Conservation (phyloP, 805 yeast genomes). For the Ascoidea tarda region DNA sequence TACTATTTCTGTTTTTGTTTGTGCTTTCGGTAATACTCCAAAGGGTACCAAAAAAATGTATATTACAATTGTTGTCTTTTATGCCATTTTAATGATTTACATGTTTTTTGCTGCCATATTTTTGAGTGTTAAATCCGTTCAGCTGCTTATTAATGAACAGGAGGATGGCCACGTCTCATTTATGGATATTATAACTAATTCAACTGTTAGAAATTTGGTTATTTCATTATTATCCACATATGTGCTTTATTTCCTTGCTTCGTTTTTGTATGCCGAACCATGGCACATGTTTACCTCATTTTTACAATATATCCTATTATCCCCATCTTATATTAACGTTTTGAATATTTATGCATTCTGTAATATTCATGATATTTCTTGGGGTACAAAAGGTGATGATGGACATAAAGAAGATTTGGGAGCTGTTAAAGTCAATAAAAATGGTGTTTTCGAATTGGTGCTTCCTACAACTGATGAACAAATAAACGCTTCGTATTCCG, state of each 20-base stretch:
- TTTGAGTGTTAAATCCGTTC: constrained; percentile 39
- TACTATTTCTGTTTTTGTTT: constrained; percentile 41
- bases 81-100: constrained; percentile 47
- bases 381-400: constrained; percentile 66
- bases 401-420: constrained; percentile 41
- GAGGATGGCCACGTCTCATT: constrained; percentile 20
- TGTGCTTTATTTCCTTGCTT: constrained; percentile 44
- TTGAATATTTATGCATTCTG: constrained; percentile 56
- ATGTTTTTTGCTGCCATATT: constrained; percentile 43
- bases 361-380: constrained; percentile 58
- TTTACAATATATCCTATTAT: constrained; percentile 32
- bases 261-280: constrained; percentile 46
- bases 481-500: constrained; percentile 34
- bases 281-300: constrained; percentile 53
- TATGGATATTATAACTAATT: constrained; percentile 33
- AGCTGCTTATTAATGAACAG: constrained; percentile 17
- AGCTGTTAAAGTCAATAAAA: constrained; percentile 34
- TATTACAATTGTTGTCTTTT: constrained; percentile 35
- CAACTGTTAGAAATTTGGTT: constrained; percentile 32
- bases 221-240: constrained; percentile 49
- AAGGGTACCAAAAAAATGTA: constrained; percentile 44
- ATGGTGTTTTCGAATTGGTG: constrained; percentile 40
- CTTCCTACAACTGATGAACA: constrained; percentile 33
- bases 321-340: constrained; percentile 40
- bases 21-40: constrained; percentile 53